phyloP scores from a whole-genome alignment of 306 rosid species.

The Abrus precatorius region DNA sequence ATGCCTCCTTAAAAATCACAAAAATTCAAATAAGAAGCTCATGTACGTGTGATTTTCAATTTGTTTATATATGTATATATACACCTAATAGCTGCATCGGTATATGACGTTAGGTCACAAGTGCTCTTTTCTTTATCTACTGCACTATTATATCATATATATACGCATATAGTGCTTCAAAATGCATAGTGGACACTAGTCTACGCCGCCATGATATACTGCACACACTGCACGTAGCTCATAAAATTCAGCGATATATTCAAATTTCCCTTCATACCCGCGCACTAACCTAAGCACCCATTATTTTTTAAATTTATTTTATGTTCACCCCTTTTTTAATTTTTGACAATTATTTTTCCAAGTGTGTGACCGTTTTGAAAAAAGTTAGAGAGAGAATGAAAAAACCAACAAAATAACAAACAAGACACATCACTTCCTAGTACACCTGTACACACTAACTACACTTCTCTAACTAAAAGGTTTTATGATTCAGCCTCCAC shows the following conservation, averaged over 20 bases:
- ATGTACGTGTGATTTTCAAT: not conserved
- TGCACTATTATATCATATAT: slow-evolving; percentile 18
- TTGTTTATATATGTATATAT: not conserved
- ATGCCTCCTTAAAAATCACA: slow-evolving; percentile 57
- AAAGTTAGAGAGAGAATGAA: slow-evolving; percentile 48
- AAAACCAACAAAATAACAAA: slow-evolving; percentile 12
- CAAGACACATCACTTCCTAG: slow-evolving; percentile 36
- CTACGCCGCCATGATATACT: slow-evolving; percentile 50
- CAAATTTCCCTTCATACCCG: slow-evolving; percentile 93
- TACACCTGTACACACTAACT: slow-evolving; percentile 6
- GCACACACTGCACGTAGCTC: slow-evolving; percentile 49
- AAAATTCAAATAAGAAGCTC: slow-evolving; percentile 58
- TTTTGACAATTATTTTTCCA: not conserved
- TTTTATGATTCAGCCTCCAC: slow-evolving; percentile 41
- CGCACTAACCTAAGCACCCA: slow-evolving; percentile 72
- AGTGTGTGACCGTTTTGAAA: slow-evolving; percentile 54
- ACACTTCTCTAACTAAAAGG: slow-evolving; percentile 28
- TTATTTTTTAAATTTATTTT: slow-evolving; percentile 39
- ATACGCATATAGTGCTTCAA: slow-evolving; percentile 11
- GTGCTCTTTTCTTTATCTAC: not conserved
- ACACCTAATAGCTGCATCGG: not conserved
- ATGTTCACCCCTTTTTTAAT: not conserved
- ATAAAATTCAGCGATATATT: slow-evolving; percentile 90
- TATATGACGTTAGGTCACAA: slow-evolving; percentile 8
- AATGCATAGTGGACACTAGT: slow-evolving; percentile 50